phyloP scores from a whole-genome alignment of 768 basidiomycete species.

The Mycena olivaceomarginata region DNA sequence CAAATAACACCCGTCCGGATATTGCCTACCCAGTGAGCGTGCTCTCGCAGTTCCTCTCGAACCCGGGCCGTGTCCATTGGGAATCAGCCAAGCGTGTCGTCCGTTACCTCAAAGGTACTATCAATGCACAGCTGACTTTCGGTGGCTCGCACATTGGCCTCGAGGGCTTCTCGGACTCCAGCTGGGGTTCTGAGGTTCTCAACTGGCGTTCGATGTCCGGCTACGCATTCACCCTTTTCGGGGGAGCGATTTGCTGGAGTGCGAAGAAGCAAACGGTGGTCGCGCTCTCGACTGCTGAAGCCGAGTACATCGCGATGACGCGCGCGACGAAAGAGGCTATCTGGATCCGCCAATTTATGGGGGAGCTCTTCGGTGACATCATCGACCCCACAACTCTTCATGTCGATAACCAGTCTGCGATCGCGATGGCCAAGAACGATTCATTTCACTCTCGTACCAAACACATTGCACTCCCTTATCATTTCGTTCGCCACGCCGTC shows the following conservation, averaged over 20 bases:
- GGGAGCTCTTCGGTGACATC: conserved; percentile 34
- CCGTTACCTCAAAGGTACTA: conserved; percentile 55
- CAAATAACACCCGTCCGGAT: conserved; percentile 49
- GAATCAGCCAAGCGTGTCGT: conserved; percentile 56
- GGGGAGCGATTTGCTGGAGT: conserved; percentile 57
- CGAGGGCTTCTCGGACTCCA: conserved; percentile 41
- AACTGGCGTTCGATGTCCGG: conserved; percentile 50
- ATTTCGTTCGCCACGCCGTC: conserved; percentile 53
- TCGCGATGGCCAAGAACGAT: conserved; percentile 44
- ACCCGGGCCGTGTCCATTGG: conserved; percentile 56
- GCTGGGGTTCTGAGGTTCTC: conserved; percentile 25
- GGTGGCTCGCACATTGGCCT: conserved; percentile 39
- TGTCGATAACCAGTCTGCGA: conserved; percentile 45
- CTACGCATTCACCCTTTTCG: conserved; percentile 53
- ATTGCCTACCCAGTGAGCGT: conserved; percentile 45
- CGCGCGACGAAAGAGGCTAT: too few relatives aligned
- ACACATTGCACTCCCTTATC: conserved; percentile 54
- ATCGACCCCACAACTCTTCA: conserved; percentile 37
- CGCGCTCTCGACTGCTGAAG: too few relatives aligned
- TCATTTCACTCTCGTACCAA: conserved; percentile 50
- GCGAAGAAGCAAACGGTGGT: too few relatives aligned
- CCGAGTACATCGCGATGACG: too few relatives aligned
- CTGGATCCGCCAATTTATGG: conserved; percentile 25
- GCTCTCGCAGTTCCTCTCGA: conserved; percentile 52
- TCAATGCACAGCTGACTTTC: not conserved